Base-by-base conservation (phyloP, 2,329 filamentous ascomycete genomes). In the Hypocrella siamensis region DNA sequence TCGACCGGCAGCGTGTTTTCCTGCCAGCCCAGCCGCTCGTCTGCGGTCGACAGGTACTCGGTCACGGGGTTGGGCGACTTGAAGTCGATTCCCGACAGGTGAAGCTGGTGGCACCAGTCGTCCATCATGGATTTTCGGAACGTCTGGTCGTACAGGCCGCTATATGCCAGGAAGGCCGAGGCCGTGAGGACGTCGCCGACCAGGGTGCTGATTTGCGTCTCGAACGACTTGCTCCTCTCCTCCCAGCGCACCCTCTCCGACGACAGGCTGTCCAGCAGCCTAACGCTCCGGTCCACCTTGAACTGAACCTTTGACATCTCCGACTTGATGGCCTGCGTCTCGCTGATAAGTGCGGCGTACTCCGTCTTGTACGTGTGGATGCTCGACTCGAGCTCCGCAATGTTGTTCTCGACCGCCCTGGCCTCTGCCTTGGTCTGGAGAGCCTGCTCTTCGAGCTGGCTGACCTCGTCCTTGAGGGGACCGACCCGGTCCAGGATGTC, bases 81-180 rank as follows among this genome's bases (percentile, higher is more conserved):
- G 69, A 79, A 93, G 41, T 76, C 75, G 49, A 98, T 80, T 28
- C 88, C 86, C n/a, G 90, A 96, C 26, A 90, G 70, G 31, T 82
- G 77, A 42, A 98, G 73, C 55, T 98, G 90, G 46, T 92, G 77
- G 38, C 90, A 68, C 90, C 90, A 98, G 54, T 98, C 90, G 43
- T 98, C 90, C 57, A 90, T 75, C 85, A 98, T 94, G 7, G 79
- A 77, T 60, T 94, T 94, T 49, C 90, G 78, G 72, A 94, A 96
- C 38, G 90, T 90, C 51, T 98, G 92, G 51, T 98, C 90, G 51
- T 93, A 98, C 31, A 96, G 76, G 57, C 90, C 90, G 48, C 82
- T 84, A 56, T 98, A 98, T 11, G 92, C 90, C 40, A 98, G 67
- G 68, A 96, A 96, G 7, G 88, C 92, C 5, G 92, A 84, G n/a